Conservation (phyloP, 192 early-diverging fungal genomes). For the Rhizophagus prolifer region DNA sequence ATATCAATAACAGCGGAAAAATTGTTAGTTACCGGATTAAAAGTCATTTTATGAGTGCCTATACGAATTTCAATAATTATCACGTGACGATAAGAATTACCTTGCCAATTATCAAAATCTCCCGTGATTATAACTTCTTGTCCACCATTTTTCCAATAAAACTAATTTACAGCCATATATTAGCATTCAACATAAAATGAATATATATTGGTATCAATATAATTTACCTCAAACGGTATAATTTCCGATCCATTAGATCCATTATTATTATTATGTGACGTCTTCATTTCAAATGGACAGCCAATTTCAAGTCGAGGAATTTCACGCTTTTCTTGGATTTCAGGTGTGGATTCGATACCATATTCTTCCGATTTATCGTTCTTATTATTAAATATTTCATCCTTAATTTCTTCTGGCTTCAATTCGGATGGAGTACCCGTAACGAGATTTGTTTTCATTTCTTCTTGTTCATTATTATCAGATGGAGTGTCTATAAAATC, state of each 20-base stretch:
- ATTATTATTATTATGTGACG: neutral
- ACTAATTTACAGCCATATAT: conserved; percentile 3
- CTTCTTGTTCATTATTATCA: neutral
- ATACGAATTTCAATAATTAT: neutral
- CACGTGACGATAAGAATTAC: conserved; percentile 12
- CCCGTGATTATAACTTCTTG: conserved; percentile 33
- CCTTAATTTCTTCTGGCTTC: neutral
- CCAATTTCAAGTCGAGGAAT: neutral
- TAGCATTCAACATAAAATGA: neutral
- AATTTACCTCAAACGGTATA: neutral
- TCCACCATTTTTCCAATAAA: conserved; percentile 36
- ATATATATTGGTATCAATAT: neutral
- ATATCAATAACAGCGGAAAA: conserved; percentile 30
- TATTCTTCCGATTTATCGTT: neutral
- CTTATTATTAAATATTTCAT: neutral
- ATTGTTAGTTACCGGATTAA: neutral
- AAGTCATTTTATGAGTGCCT: conserved; percentile 19
- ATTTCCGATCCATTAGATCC: neutral
- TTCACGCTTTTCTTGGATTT: neutral
- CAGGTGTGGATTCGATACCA: neutral
- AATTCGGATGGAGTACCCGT: conserved; percentile 11
- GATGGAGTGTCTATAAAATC: neutral
- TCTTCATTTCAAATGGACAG: conserved; percentile 21
- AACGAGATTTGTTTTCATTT: neutral
- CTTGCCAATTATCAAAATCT: conserved; percentile 37